Conservation (phyloP, 306 rosid genomes). For the Cucurbita moschata region DNA sequence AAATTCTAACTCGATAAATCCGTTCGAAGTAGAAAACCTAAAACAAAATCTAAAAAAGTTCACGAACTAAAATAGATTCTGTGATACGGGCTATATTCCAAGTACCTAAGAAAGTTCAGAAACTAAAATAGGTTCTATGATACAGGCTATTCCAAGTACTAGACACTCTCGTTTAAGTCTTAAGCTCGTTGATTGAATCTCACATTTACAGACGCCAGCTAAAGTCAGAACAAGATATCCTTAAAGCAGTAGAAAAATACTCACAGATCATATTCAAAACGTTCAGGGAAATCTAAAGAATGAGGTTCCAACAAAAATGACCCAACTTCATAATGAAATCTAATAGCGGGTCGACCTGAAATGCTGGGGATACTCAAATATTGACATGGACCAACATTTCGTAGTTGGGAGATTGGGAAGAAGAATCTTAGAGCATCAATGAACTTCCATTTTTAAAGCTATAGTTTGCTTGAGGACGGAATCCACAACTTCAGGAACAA, state of each 20-base stretch:
- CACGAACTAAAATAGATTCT: too few species aligned
- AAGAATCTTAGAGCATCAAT: background rate
- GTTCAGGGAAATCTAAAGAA: background rate
- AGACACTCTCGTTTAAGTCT: background rate
- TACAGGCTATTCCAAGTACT: too few species aligned
- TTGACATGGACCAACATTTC: slow-evolving; percentile 4
- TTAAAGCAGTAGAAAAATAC: background rate
- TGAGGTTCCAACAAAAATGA: background rate
- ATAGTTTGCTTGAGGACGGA: background rate
- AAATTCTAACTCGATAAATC: too few species aligned
- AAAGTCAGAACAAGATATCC: background rate
- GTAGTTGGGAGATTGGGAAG: background rate
- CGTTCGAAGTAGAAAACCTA: too few species aligned
- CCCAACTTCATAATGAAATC: background rate
- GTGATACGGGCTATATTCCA: too few species aligned
- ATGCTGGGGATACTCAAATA: slow-evolving; percentile 1
- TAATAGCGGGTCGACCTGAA: background rate
- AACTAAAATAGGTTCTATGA: too few species aligned
- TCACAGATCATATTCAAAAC: background rate
- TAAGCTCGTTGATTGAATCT: background rate
- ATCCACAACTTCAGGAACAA: background rate
- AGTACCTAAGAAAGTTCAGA: too few species aligned
- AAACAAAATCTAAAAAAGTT: too few species aligned
- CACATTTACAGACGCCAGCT: background rate
- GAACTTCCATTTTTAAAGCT: background rate